A percentile compares a stretch with the other conserved stretches of the same genome.
These are phyloP conservation scores for Dovyalis caffra DNA, from an alignment of 345 rosid species.

Conservation along the genomic window DNA sequence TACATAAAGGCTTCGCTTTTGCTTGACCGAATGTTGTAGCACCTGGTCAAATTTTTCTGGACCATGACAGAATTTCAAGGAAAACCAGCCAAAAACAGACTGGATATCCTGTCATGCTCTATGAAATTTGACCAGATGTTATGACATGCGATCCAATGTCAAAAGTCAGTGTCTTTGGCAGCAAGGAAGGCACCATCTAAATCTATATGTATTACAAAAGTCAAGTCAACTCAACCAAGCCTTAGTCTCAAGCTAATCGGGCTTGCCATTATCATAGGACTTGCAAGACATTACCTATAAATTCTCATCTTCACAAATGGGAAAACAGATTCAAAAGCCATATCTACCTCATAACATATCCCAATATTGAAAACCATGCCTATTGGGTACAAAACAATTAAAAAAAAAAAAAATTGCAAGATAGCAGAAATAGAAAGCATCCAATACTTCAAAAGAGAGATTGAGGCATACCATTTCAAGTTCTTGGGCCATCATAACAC, in stretches of 20 bases:
- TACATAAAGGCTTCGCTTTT: background rate
- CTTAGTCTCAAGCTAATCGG: background rate
- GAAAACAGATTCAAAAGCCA: background rate
- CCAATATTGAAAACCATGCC: background rate
- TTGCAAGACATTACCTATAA: background rate
- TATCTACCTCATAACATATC: background rate
- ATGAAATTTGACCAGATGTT: background rate
- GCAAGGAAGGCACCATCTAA: background rate
- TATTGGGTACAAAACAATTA: background rate
- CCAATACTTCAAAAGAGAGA: background rate
- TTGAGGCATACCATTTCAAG: constrained; percentile 68
- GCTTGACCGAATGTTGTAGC: background rate
- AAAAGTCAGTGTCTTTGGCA: background rate
- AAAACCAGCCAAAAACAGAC: background rate
- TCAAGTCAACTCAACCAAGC: background rate
- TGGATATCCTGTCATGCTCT: background rate
- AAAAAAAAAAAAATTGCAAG: background rate
- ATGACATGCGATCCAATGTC: background rate
- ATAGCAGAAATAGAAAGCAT: background rate
- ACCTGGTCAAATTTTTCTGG: background rate
- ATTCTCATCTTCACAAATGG: background rate
- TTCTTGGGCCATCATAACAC: constrained; percentile 90
- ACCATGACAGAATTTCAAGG: background rate
- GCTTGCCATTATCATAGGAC: background rate
- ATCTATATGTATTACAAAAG: background rate